Base-by-base conservation (phyloP, 495 filamentous ascomycete genomes). In the Trichoderma erinaceum region DNA sequence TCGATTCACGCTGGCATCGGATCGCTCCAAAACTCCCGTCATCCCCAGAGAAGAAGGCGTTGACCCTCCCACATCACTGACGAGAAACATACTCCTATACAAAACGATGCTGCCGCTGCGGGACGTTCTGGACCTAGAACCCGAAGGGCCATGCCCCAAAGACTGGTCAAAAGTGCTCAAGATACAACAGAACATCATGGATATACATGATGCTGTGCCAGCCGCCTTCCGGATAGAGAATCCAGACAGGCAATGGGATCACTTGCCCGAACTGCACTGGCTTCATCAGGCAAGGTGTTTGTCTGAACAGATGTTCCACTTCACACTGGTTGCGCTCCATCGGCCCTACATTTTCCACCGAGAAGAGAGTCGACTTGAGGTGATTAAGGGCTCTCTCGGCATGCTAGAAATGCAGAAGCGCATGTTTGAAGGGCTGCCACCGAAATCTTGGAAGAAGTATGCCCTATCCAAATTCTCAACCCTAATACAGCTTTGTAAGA, bases 281-380 rank as follows among this genome's bases (percentile, higher is more conserved):
- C 70, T 89, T 41, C 79, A 80, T 1, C 75, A 70, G 44, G 79
- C 79, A 4, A 77, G 85, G 25, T 76, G 80, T 16, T 73, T 76
- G 13, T 67, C 87, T 65, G 79, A 80, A 35, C 82, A 82, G 61
- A 72, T 82, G 12, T 70, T 79, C 25, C 75, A 79, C 23, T 83
- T 87, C 69, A 81, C 85, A 64, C 74, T 87, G 58, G 86, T 88
- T 72, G 84, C 85, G 23, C 79, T 89, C 43, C 87, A 89, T 67
- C 81, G 86, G 61, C 85, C 87, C 0, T 89, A 86, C 71, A 84
- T 89, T 46, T 89, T 89, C 68, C 85, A 84, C 0, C 78, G 82
- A n/a, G 69, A 78, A 4, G 75, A 76, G 5, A 83, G 80, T 67
- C 77, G 85, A 32, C 78, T 77, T 12, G 80, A 83, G 66, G 85